Evolutionary conservation across 495 filamentous ascomycete species (phyloP), one percentile per base, ranked within the genome.

Genomic region (Xylaria sp.): DNA sequence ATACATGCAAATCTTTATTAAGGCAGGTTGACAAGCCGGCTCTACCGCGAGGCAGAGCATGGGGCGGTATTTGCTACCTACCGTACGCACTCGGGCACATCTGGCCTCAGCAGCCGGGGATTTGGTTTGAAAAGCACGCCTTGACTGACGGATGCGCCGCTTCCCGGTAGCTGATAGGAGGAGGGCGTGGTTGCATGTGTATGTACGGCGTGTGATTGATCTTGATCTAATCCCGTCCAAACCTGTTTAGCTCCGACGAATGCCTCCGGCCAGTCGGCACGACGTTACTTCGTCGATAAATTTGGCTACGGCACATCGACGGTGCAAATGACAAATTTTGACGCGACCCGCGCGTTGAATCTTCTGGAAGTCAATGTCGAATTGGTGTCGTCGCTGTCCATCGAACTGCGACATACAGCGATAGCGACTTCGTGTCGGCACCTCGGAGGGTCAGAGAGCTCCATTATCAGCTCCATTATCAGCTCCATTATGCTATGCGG

Each of bases 401-500:
- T 70, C 24, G 7, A 70, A 31, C 41, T 70, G 68, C 58, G 58
- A 63, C 68, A 63, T 61, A 24, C 68, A 70, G 44, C n/a, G 24
- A 53, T 61, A 53, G 43, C 46, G 68, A 35, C 44, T 55, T 70
- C 68, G 68, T 70, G 58, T 70, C 58, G 29, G 64, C 64, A 55
- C 48, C 33, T 55, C 31, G 48, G 64, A 63, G 68, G 58, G 67
- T 53, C 29, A 52, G n/a, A 35, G 17, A 55, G 26, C 7, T 52
- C 67, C 26, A 50, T n/a, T 41, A n/a, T n/a, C n/a, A n/a, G n/a
- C n/a, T n/a, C n/a, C n/a, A n/a, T n/a, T n/a, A n/a, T n/a, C n/a
- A n/a, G n/a, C n/a, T n/a, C n/a, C n/a, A n/a, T n/a, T n/a, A n/a
- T n/a, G n/a, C n/a, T n/a, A n/a, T n/a, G n/a, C 46, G n/a, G 64